These are phyloP conservation scores for Selenicereus undatus DNA, from an alignment of 148 eudicot genomes.

Conservation along the genomic window DNA sequence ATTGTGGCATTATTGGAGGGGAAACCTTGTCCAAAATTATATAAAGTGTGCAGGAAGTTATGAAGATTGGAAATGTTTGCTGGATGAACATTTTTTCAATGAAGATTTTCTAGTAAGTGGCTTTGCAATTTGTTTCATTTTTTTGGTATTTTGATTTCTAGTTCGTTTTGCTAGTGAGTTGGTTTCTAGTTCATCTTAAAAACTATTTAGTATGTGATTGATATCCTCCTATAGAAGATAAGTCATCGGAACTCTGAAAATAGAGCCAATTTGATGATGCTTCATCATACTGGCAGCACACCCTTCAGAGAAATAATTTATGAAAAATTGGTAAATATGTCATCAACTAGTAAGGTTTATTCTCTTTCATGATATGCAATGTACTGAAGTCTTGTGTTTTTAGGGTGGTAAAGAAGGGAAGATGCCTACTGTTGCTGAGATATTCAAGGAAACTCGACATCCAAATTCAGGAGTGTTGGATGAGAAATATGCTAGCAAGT, in stretches of 20 bases:
- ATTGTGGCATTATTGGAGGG: background rate
- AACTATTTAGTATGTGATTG: too few species aligned
- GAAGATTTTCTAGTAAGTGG: background rate
- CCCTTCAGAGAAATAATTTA: slow-evolving; percentile 1
- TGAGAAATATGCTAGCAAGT: background rate
- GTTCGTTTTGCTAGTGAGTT: too few species aligned
- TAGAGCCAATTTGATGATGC: background rate
- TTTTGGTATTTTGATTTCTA: too few species aligned
- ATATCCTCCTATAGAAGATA: background rate
- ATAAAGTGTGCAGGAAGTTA: background rate
- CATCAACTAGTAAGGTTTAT: too few species aligned
- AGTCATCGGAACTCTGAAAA: background rate
- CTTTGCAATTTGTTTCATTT: too few species aligned
- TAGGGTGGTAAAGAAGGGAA: background rate
- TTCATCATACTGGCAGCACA: background rate
- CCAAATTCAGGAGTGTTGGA: background rate
- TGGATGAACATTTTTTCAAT: background rate
- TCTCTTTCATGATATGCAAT: background rate
- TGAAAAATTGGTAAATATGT: background rate
- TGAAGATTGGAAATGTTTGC: background rate
- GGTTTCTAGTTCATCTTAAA: too few species aligned
- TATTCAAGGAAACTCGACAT: background rate
- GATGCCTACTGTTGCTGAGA: background rate
- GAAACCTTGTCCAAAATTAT: background rate
- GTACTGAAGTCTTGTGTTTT: too few species aligned